Evolutionary conservation across 2,329 filamentous ascomycete genomes (phyloP), one percentile per base, ranked within the genome.

Genomic region (Cercospora sp.): DNA sequence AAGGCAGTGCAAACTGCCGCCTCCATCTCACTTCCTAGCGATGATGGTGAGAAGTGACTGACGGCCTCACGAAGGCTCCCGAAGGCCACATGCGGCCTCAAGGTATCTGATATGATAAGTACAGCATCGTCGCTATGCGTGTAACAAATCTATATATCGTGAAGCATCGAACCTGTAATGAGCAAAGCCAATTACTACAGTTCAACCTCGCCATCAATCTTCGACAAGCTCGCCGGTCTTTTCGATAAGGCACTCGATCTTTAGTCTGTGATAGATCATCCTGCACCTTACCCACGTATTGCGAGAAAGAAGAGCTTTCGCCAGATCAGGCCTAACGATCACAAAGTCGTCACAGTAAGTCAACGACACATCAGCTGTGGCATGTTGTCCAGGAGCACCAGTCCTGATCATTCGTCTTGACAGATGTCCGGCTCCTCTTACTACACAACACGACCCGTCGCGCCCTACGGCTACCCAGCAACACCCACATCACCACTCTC

Each of bases 391-490:
- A 53, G 7, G 2, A 57, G 13, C 53, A 57, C 13, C 9, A 30
- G 26, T 16, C 13, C 53, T 58, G n/a, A 30, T 58, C 3, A 0
- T 18, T 10, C 23, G 16, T 18, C 26, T 31, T 61, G 13, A n/a
- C 36, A 64, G 63, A 64, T 64, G 63, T 64, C 63, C 30, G 20
- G 57, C 63, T 57, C 62, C 5, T 18, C 13, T 1, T 64, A 64
- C 48, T 57, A 58, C 26, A 30, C 31, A 0, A 64, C 63, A 8
- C 53, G 53, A 28, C 58, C 51, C 0, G 42, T 64, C 20, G 62
- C 62, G n/a, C 62, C 62, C 9, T 51, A 31, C 20, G 18, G 36
- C 30, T 60, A 58, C 10, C 23, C 33, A 7, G 48, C 23, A 28
- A 39, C 16, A 5, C 57, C 57, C 1, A 26, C 45, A 1, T 55